Percentiles rank a stretch among this genome's conserved stretches.
phyloP scores from a whole-genome alignment of 1,284 basidiomycete species.

The Hemileia vastatrix region DNA sequence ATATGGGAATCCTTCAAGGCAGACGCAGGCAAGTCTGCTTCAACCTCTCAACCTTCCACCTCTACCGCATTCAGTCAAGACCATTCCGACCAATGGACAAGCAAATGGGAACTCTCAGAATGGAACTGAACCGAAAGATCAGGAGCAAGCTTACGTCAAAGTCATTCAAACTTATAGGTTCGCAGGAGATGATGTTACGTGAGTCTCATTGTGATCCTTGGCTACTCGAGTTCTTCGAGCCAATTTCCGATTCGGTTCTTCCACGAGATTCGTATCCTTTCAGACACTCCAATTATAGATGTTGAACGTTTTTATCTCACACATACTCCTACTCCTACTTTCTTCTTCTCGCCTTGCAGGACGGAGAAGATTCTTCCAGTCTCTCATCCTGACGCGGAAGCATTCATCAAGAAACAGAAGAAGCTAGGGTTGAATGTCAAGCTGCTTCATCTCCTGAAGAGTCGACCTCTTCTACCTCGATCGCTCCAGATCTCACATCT shows the following conservation, averaged over 20 bases:
- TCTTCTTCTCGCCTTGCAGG: too few species aligned
- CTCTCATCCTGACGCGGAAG: slow-evolving; percentile 31
- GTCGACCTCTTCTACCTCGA: not conserved
- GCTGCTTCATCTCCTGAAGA: not conserved
- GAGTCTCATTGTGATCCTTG: not conserved
- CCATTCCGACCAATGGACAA: not conserved
- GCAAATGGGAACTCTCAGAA: not conserved
- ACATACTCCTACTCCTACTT: too few species aligned
- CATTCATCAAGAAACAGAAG: slow-evolving; percentile 24
- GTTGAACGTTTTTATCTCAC: too few species aligned
- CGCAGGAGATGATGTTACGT: slow-evolving; percentile 27
- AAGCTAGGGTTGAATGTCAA: not conserved
- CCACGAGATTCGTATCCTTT: too few species aligned
- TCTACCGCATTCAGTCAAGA: not conserved
- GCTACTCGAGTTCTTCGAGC: too few species aligned
- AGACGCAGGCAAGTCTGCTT: not conserved
- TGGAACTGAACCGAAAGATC: not conserved
- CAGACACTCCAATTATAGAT: too few species aligned
- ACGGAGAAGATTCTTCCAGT: too few species aligned
- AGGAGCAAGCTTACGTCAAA: slow-evolving; percentile 26
- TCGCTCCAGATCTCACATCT: too few species aligned
- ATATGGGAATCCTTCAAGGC: not conserved
- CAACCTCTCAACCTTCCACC: not conserved
- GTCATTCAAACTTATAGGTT: slow-evolving; percentile 31
- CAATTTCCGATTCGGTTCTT: too few species aligned